Base-by-base conservation (phyloP, 768 basidiomycete genomes). In the Pholiota microspora region DNA sequence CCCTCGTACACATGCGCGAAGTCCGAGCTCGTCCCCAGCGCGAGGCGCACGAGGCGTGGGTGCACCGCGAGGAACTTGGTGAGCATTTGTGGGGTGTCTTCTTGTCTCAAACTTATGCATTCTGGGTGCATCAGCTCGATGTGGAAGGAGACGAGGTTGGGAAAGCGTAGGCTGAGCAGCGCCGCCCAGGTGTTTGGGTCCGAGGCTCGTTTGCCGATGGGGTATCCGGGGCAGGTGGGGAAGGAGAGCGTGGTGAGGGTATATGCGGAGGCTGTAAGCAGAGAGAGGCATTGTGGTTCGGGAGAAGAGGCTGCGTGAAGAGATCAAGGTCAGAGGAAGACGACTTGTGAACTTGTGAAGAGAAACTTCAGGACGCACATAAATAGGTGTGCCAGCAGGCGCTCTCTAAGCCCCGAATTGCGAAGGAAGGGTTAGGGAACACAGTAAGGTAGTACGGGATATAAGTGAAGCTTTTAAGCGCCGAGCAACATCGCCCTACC, bases 181-280 rank as follows among this genome's bases (percentile, higher is more conserved):
- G 29, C 27, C 18, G 8, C 9, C 47, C 54, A 55, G 15, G 34
- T 49, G 12, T 55, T 38, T 42, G 23, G 12, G 25, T 24, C 8
- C 9, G 16, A 16, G 15, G 29, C 12, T 18, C 18, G 23, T 28
- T 49, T 28, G 29, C 6, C 13, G 49, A 48, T 48, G 38, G n/a
- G 45, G 12, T 40, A 47, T 36, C 53, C 53, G 8, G 53, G 54
- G 42, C 38, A 49, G 21, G 48, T 55, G 25, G 47, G 47, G 29
- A 55, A 49, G 18, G 54, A 49, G 23, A 55, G 36, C 2, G 47
- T 18, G 10, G 35, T 49, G 24, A 55, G 40, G 12, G 48, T 55
- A 10, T 49, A 18, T 13, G 48, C 35, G 2, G 36, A 55, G 10
- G 47, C 36, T 4, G 27, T 10, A 10, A 55, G 23, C 16, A 55